Evolutionary conservation across 148 eudicot species (phyloP), one percentile per base, ranked within the genome.

Genomic region (Amaranthus hypochondriacus): DNA sequence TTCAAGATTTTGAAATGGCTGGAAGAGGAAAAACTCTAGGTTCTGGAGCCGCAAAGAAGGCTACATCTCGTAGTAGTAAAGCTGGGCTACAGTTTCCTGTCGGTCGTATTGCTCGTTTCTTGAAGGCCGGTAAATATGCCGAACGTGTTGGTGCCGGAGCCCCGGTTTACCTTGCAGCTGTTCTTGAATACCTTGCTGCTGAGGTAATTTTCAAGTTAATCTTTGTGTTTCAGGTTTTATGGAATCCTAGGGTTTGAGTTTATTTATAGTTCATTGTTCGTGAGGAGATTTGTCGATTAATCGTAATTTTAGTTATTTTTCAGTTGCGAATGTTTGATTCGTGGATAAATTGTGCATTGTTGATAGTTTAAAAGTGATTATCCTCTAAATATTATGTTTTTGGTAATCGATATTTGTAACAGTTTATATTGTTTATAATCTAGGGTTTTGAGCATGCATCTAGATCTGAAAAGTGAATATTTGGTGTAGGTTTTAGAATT

Each of bases 61-160:
- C 97, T 12, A 87, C 89, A 8, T 91, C 97, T 2, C 75, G 97
- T 0, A 87, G 92, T 68, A 87, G 92, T 82, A 91, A 91, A 49
- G 97, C 97, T 46, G 97, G 97, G 3, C 82, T 91, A 3, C 93
- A 91, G 81, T 91, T 91, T 43, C 97, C 97, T 0, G 97, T 91
- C 0, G 97, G 97, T 69, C 86, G 93, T 77, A 89, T 89, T 61
- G 97, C 97, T 0, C 79, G 97, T 42, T 92, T 92, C 56, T 70
- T 92, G 68, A 92, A 92, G 61, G 97, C 97, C 39, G 97, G 97
- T 0, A 91, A 91, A 72, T 91, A 91, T 60, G 97, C 97, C 46
- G 93, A 91, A 75, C 89, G 97, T 77, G 97, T 91, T 8, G 97
- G 97, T 18, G 93, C 97, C 42, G 92, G 97, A 15, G 97, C 97